Percentiles rank a stretch among this genome's conserved stretches.
Evolutionary conservation across 345 rosid species (phyloP).

Genomic region (Populus deltoides): DNA sequence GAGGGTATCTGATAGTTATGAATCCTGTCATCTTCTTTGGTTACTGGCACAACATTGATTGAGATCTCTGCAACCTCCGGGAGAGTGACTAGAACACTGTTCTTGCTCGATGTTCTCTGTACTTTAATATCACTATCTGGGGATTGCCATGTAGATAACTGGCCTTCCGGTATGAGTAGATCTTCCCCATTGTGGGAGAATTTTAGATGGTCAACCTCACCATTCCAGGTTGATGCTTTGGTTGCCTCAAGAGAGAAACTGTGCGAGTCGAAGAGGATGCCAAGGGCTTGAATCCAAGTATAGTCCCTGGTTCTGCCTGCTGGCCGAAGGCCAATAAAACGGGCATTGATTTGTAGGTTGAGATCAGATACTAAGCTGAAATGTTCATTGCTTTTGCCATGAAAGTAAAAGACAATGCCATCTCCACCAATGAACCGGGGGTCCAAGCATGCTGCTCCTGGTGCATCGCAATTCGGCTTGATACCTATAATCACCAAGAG

Average conservation of each 20-base stretch:
- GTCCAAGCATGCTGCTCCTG: slow-evolving; percentile 63
- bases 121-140: slow-evolving; percentile 40
- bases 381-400: slow-evolving; percentile 55
- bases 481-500: slow-evolving; percentile 14
- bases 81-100: slow-evolving; percentile 44
- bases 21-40: slow-evolving; percentile 58
- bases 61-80: slow-evolving; percentile 47
- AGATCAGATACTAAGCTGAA: slow-evolving; percentile 54
- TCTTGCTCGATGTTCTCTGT: slow-evolving; percentile 50
- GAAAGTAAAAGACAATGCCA: slow-evolving; percentile 66
- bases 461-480: slow-evolving; percentile 36
- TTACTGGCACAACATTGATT: slow-evolving; percentile 64
- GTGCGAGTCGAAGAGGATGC: slow-evolving; percentile 45
- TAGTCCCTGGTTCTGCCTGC: slow-evolving; percentile 48
- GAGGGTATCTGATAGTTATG: slow-evolving; percentile 57
- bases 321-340: slow-evolving; percentile 60
- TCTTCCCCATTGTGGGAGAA: slow-evolving; percentile 48
- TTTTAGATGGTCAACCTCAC: slow-evolving; percentile 47
- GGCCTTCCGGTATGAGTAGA: slow-evolving; percentile 39
- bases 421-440: slow-evolving; percentile 70
- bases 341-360: slow-evolving; percentile 60
- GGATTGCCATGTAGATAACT: slow-evolving; percentile 48
- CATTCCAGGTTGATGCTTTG: slow-evolving; percentile 45
- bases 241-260: slow-evolving; percentile 57
- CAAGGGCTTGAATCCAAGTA: slow-evolving; percentile 66